Conservation (phyloP, 2,329 filamentous ascomycete species). For the Cercospora zeae-maydis region DNA sequence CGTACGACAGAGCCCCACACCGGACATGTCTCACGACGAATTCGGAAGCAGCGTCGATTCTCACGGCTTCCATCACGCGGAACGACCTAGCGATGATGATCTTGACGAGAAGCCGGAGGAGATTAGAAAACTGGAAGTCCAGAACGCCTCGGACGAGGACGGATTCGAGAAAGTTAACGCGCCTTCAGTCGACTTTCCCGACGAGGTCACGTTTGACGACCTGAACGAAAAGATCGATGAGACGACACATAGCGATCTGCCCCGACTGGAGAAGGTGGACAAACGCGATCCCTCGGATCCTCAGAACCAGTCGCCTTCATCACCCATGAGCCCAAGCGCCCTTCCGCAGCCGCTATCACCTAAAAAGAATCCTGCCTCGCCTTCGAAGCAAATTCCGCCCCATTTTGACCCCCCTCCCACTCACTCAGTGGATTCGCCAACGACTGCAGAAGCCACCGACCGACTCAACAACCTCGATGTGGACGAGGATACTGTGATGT, state of each 20-base stretch:
- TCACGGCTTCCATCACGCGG: conserved; percentile 51
- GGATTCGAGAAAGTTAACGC: conserved; percentile 84
- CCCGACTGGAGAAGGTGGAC: conserved; percentile 30
- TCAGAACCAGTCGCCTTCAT: conserved; percentile 17
- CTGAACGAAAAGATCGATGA: conserved; percentile 54
- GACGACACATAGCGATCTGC: conserved; percentile 25
- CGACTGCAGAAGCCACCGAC: conserved; percentile 53
- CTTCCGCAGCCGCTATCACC: conserved; percentile 34
- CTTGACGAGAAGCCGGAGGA: conserved; percentile 58
- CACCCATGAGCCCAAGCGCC: conserved; percentile 23
- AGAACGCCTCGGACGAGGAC: conserved; percentile 81
- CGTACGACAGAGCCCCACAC: conserved; percentile 55
- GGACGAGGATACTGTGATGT: conserved; percentile 55
- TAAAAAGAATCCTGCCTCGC: conserved; percentile 26
- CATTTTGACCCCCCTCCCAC: conserved; percentile 32
- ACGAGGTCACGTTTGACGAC: conserved; percentile 67
- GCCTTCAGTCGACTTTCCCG: conserved; percentile 51
- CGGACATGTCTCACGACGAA: conserved; percentile 44
- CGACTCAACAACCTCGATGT: conserved; percentile 57
- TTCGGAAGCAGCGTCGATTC: conserved; percentile 52
- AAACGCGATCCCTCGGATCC: conserved; percentile 25
- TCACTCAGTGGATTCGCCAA: conserved; percentile 46
- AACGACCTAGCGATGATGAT: conserved; percentile 42
- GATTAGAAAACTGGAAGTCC: conserved; percentile 68
- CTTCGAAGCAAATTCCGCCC: conserved; percentile 16